A percentile compares a stretch with the other conserved stretches of the same genome.
These are phyloP conservation scores for Aspergillus caelatus DNA, from an alignment of 2,329 filamentous ascomycete species.

Conservation along the genomic window DNA sequence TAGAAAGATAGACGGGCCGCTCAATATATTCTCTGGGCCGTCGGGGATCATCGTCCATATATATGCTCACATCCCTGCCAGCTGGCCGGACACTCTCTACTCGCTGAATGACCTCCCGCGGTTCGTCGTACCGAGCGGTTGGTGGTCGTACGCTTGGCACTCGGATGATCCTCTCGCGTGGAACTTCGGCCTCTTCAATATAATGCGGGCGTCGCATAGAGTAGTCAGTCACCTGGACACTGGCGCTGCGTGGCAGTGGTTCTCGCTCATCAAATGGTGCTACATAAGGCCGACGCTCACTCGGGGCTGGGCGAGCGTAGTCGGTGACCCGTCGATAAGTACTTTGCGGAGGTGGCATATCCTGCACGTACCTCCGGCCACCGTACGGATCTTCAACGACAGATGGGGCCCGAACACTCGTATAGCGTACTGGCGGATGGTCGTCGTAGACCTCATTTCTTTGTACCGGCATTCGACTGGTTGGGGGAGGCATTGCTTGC, in stretches of 20 bases:
- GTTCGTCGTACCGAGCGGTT: conserved; percentile 47
- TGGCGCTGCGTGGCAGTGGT: conserved; percentile 39
- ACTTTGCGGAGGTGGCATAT: conserved; percentile 47
- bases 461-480: conserved; percentile 32
- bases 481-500: conserved; percentile 37
- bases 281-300: conserved; percentile 37
- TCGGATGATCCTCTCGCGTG: conserved; percentile 59
- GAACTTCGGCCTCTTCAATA: conserved; percentile 68
- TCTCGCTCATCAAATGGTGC: conserved; percentile 38
- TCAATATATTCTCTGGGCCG: conserved; percentile 54
- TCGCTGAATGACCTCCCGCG: conserved; percentile 42
- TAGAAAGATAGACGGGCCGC: conserved; percentile 43
- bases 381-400: conserved; percentile 46
- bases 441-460: conserved; percentile 40
- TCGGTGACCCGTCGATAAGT: conserved; percentile 46
- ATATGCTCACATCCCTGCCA: conserved; percentile 48
- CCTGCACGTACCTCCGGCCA: conserved; percentile 45
- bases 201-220: conserved; percentile 40
- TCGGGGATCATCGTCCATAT: conserved; percentile 41
- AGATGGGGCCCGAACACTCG: conserved; percentile 44
- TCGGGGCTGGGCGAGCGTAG: conserved; percentile 33
- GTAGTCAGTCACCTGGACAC: conserved; percentile 48
- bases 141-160: conserved; percentile 62
- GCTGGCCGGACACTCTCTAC: conserved; percentile 47
- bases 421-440: conserved; percentile 30